These are phyloP conservation scores for Ogataea nonfermentans DNA, from an alignment of 805 yeast species.

Conservation along the genomic window DNA sequence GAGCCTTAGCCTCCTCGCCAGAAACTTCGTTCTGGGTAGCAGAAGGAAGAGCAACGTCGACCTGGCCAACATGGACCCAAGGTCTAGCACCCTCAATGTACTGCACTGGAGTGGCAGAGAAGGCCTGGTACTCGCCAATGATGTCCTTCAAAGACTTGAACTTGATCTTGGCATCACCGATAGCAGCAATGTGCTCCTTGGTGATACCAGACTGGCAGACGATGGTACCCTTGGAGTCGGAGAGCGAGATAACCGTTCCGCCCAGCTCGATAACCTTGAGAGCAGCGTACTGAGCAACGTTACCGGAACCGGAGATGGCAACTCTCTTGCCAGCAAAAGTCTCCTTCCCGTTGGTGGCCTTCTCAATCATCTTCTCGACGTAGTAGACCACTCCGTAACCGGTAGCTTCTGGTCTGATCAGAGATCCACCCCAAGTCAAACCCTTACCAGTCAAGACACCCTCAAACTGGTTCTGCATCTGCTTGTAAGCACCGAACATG, in stretches of 20 bases:
- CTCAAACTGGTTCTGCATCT: slow-evolving; percentile 86
- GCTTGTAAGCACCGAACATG: slow-evolving; percentile 96
- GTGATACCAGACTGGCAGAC: slow-evolving; percentile 80
- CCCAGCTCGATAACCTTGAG: slow-evolving; percentile 96
- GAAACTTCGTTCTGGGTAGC: slow-evolving; percentile 98
- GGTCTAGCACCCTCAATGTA: slow-evolving; percentile 95
- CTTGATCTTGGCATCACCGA: slow-evolving; percentile 75
- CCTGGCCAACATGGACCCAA: slow-evolving; percentile 88
- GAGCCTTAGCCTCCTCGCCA: slow-evolving; percentile 94
- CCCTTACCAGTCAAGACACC: slow-evolving; percentile 99
- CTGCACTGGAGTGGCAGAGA: slow-evolving; percentile 59
- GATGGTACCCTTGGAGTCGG: slow-evolving; percentile 93
- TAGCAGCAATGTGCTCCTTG: slow-evolving; percentile 70
- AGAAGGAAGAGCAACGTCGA: slow-evolving; percentile 95
- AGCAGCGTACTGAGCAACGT: slow-evolving; percentile 99
- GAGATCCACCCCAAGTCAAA: slow-evolving; percentile 97
- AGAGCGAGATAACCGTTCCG: slow-evolving; percentile 88
- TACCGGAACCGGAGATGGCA: slow-evolving; percentile 97
- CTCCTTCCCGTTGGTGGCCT: slow-evolving; percentile 87
- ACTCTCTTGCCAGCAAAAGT: slow-evolving; percentile 90
- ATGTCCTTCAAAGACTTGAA: slow-evolving; percentile 74
- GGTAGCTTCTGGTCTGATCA: slow-evolving; percentile 98
- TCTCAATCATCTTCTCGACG: slow-evolving; percentile 96
- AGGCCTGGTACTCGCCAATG: slow-evolving; percentile 53
- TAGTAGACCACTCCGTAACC: slow-evolving; percentile 97